These are phyloP conservation scores for Vaccinium macrocarpon DNA, from an alignment of 148 eudicot genomes.

Conservation along the genomic window DNA sequence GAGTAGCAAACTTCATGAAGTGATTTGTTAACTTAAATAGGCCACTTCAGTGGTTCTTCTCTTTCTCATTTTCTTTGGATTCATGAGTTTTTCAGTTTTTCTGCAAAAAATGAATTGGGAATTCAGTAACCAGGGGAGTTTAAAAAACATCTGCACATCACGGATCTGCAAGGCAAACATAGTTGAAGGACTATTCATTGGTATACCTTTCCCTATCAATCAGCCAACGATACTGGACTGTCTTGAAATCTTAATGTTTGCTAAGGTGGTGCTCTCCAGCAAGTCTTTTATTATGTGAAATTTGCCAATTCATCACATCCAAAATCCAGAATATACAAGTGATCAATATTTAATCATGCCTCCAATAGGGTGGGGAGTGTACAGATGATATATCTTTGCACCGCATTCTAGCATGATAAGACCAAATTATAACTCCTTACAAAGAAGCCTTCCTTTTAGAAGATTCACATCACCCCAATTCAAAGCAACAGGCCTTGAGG, in stretches of 20 bases:
- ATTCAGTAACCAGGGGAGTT: too few species aligned
- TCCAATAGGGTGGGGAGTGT: background rate
- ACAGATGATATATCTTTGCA: background rate
- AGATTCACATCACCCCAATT: background rate
- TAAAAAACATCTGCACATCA: too few species aligned
- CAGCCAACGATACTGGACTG: background rate
- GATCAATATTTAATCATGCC: too few species aligned
- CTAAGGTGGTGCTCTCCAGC: background rate
- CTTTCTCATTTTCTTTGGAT: background rate
- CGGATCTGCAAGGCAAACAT: too few species aligned
- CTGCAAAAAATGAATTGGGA: too few species aligned
- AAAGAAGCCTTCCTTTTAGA: background rate
- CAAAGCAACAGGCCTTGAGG: background rate
- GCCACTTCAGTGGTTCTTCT: background rate
- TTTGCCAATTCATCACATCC: background rate
- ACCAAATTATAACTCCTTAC: background rate
- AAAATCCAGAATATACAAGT: background rate
- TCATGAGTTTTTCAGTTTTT: too few species aligned
- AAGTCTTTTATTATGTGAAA: background rate
- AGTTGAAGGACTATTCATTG: conserved; percentile 4
- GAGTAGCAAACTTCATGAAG: background rate
- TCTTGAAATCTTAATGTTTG: background rate
- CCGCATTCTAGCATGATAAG: background rate
- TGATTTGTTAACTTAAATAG: background rate
- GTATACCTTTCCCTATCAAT: background rate